A percentile compares a stretch with the other conserved stretches of the same genome.
These are phyloP conservation scores for Clarireedia sp. DNA, from an alignment of 2,329 filamentous ascomycete species.

Conservation along the genomic window DNA sequence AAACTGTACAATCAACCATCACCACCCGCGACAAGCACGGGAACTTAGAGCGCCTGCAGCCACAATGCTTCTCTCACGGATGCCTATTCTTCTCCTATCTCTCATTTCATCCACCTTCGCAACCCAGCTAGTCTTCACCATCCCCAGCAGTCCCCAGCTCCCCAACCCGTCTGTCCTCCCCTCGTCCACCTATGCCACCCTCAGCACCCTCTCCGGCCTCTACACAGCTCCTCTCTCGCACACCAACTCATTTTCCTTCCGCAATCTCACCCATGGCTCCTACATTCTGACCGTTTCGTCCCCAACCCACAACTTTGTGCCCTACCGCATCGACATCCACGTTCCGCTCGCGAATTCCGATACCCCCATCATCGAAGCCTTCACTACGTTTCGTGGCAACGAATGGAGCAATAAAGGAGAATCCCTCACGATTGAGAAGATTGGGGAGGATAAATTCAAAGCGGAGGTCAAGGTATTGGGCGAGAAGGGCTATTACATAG, in stretches of 20 bases:
- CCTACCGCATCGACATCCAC: conserved; percentile 69
- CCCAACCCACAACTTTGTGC: conserved; percentile 65
- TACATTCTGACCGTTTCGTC: conserved; percentile 80
- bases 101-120: conserved; percentile 32
- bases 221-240: conserved; percentile 57
- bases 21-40: too few relatives aligned
- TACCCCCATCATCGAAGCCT: conserved; percentile 46
- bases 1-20: too few relatives aligned
- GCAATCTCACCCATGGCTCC: conserved; percentile 59
- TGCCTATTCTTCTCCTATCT: background rate
- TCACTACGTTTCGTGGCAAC: conserved; percentile 83
- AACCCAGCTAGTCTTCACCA: conserved; percentile 24
- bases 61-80: background rate
- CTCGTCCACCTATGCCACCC: conserved; percentile 55
- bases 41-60: background rate
- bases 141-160: conserved; percentile 22
- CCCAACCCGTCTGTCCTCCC: conserved; percentile 36
- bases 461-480: conserved; percentile 9
- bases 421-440: conserved; percentile 34
- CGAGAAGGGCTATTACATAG: conserved; percentile 67
- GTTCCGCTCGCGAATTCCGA: conserved; percentile 25
- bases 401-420: conserved; percentile 85
- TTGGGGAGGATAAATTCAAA: conserved; percentile 4
- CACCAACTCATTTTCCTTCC: conserved; percentile 67
- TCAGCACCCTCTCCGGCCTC: conserved; percentile 46